These are phyloP conservation scores for Rhodomyrtus tomentosa DNA, from an alignment of 345 rosid species.

Conservation along the genomic window DNA sequence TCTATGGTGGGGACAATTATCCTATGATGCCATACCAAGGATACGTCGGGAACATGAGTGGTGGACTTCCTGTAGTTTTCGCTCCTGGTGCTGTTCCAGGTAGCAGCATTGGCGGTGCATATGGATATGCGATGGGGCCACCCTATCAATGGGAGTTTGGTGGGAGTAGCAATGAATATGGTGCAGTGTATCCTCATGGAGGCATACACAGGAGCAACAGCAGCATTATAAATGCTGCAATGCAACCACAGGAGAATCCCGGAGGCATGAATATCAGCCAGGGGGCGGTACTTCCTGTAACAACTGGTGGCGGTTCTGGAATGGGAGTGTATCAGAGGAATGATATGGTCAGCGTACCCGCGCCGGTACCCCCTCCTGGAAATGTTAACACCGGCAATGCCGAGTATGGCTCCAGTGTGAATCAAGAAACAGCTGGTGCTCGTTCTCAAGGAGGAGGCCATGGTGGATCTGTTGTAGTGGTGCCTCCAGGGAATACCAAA, in stretches of 20 bases:
- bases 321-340: not conserved
- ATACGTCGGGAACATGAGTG: not conserved
- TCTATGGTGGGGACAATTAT: conserved; percentile 10
- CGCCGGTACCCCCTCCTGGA: not conserved
- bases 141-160: not conserved
- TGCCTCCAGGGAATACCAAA: not conserved
- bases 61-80: not conserved
- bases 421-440: not conserved
- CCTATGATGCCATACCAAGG: not conserved
- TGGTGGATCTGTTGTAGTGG: not conserved
- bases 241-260: not conserved
- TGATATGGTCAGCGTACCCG: not conserved
- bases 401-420: not conserved
- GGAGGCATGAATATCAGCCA: not conserved
- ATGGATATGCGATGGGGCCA: not conserved
- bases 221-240: not conserved
- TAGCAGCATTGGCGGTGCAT: not conserved
- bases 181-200: not conserved
- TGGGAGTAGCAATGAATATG: not conserved
- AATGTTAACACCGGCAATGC: not conserved
- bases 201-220: not conserved
- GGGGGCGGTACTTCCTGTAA: not conserved
- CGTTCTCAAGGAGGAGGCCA: not conserved
- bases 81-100: not conserved
- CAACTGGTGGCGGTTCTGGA: not conserved